Base-by-base conservation (phyloP, 768 basidiomycete species). In the Podaxis mareebaensis region DNA sequence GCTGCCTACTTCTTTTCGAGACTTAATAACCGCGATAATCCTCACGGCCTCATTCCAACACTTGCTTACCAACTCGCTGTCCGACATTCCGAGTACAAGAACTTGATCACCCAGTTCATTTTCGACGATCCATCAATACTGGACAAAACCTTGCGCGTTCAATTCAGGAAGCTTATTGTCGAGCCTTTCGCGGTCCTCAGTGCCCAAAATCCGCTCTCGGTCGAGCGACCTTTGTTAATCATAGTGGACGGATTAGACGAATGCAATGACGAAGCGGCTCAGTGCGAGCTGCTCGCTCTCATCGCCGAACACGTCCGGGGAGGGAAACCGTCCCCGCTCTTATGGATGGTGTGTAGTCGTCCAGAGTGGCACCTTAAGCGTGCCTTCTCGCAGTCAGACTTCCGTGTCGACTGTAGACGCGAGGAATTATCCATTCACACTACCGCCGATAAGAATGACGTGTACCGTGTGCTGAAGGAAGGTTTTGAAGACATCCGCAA, bases 181-280 rank as follows among this genome's bases (percentile, higher is more conserved):
- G 39, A 57, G 4, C 60, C 65, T 12, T 39, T 65, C 38, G 44
- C 51, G 0, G 1, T 13, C 4, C 39, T 61, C 12, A 20, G 28
- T 12, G 36, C 15, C 7, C 30, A 33, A n/a, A 40, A 20, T 20
- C n/a, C 15, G 28, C 28, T 30, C 28, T 30, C 7, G 5, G 28
- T 30, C 3, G 6, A 4, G 12, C 15, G 13, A 12, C 55, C 65
- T 4, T 22, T 54, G 17, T 20, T 62, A 2, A 38, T 65, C 15
- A 17, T 65, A 2, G 22, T 65, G 5, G 65, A 65, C 26, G 65
- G 60, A 3, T 30, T 65, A 4, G 65, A 65, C 42, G 65, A 65
- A 39, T 65, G 65, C 33, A 24, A 48, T 1, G 61, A 51, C 8
- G 33, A 24, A 4, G 36, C 42, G 1, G 20, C 39, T 26, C 61